These are phyloP conservation scores for Triticum urartu DNA, from an alignment of 176 grass and related monocot genomes.

Conservation along the genomic window DNA sequence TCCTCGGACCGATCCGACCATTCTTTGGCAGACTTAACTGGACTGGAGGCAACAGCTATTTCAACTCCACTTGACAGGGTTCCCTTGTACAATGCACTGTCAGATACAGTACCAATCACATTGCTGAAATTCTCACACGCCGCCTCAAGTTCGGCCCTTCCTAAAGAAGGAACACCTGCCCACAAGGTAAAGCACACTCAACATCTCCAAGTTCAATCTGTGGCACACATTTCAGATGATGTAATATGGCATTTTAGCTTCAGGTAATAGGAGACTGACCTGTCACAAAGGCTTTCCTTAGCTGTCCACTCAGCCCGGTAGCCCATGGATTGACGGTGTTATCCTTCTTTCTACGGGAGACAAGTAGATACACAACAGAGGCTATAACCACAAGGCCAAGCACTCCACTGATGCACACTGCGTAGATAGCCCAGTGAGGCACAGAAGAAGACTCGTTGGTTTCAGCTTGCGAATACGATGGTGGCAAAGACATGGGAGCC, in stretches of 20 bases:
- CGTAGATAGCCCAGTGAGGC: slow-evolving; percentile 22
- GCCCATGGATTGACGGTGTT: slow-evolving; percentile 55
- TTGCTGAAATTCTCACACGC: slow-evolving; percentile 84
- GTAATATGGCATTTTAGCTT: neutral
- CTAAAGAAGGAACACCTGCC: slow-evolving; percentile 60
- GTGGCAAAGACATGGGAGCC: neutral
- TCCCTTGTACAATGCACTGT: slow-evolving; percentile 66
- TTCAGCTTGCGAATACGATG: neutral
- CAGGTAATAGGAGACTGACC: slow-evolving; percentile 29
- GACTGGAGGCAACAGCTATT: slow-evolving; percentile 72
- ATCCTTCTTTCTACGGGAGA: slow-evolving; percentile 46
- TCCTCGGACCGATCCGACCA: slow-evolving; percentile 51
- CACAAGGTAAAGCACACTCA: neutral
- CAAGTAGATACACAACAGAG: slow-evolving; percentile 32
- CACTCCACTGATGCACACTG: slow-evolving; percentile 31
- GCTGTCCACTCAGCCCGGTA: slow-evolving; percentile 63
- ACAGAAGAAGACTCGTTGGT: neutral
- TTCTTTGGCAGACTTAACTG: slow-evolving; percentile 27
- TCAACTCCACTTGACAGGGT: slow-evolving; percentile 81
- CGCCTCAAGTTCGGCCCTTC: slow-evolving; percentile 61
- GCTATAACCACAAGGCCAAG: slow-evolving; percentile 36
- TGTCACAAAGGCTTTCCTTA: slow-evolving; percentile 62
- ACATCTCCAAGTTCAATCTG: neutral
- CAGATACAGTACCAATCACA: slow-evolving; percentile 50
- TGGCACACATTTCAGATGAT: neutral